Evolutionary conservation across 2,329 filamentous ascomycete species (phyloP), one percentile per base, ranked within the genome.

Genomic region (Hymenoscyphus albidus): DNA sequence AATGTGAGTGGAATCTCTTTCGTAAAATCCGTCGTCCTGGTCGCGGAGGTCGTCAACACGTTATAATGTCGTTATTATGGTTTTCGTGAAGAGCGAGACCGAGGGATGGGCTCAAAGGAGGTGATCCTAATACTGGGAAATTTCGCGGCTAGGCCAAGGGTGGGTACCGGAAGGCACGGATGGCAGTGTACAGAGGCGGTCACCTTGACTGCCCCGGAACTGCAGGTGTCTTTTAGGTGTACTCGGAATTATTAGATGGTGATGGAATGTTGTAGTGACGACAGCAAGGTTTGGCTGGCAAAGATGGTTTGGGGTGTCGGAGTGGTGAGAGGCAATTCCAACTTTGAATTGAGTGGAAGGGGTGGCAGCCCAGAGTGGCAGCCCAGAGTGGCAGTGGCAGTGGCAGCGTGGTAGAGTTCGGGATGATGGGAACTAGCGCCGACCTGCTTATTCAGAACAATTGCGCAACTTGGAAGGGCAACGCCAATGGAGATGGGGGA

Each of bases 161-260:
- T 64, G 63, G 62, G 58, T 60, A 63, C 60, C 66, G 66, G 66
- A 68, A 59, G 60, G 42, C 42, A 58, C 66, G 66, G 66, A 68
- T 66, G 62, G 66, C 64, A 64, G 62, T 57, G 60, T 22, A 22
- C 58, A 32, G 39, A 27, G 51, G 44, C 48, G 48, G 48, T 27
- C 48, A 54, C 48, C 5, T 22, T 5, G 48, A 18, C 13, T 54
- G 27, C 27, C 27, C 27, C 27, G 27, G 27, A 27, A 27, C 27
- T 27, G 48, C 22, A 22, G 48, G 10, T 54, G 12, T 35, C 5
- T 35, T 35, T 54, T 54, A 18, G 22, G 48, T 18, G 22, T 27
- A 54, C 27, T 27, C 27, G 22, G 13, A 12, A 54, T 12, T 13
- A 27, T 54, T 27, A 18, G 48, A 7, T 22, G 18, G 48, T 54